A percentile compares a stretch with the other conserved stretches of the same genome.
These are phyloP conservation scores for Fusarium marasasianum DNA, from an alignment of 2,329 filamentous ascomycete species.

Conservation along the genomic window DNA sequence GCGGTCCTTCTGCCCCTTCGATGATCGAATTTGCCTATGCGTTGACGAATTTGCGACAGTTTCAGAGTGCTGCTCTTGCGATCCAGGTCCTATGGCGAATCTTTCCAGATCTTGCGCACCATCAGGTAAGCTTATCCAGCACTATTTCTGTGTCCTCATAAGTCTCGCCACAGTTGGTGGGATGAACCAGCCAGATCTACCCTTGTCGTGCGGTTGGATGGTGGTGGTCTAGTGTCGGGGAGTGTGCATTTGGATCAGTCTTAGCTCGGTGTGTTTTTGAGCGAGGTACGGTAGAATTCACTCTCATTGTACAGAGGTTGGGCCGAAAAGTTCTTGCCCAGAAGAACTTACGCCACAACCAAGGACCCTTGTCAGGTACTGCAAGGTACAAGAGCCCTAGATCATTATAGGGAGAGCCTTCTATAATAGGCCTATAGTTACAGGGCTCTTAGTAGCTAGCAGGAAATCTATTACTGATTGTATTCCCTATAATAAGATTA, in stretches of 20 bases:
- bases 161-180: neutral
- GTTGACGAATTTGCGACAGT: conserved; percentile 32
- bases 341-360: too few species aligned
- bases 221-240: conserved; percentile 27
- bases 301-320: conserved; percentile 16
- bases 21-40: conserved; percentile 22
- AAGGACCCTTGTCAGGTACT: too few species aligned
- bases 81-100: neutral
- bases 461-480: too few species aligned
- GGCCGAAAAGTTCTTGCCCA: too few species aligned
- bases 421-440: too few species aligned
- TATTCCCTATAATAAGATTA: too few species aligned
- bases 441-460: too few species aligned
- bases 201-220: conserved; percentile 24
- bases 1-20: conserved; percentile 19
- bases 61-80: neutral
- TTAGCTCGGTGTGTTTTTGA: neutral
- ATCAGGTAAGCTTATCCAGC: conserved; percentile 1
- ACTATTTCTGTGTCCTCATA: neutral
- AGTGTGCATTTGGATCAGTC: conserved; percentile 26
- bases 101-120: conserved; percentile 18
- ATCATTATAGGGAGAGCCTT: too few species aligned
- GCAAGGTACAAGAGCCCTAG: too few species aligned
- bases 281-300: neutral
- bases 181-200: conserved; percentile 27